phyloP scores from a whole-genome alignment of 148 eudicot species.

The Bassia scoparia region DNA sequence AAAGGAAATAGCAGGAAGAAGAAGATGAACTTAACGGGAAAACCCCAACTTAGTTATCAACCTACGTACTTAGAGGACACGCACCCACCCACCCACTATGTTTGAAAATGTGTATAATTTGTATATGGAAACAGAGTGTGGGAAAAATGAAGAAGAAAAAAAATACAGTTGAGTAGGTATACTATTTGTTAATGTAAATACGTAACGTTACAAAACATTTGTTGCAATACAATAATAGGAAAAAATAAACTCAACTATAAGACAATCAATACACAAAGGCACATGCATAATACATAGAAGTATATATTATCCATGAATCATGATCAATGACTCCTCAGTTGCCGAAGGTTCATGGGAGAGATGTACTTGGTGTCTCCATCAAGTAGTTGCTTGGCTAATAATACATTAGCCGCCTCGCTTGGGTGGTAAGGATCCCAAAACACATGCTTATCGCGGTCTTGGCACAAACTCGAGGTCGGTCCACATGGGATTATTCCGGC shows the following conservation, averaged over 20 bases:
- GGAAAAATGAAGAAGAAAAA: not conserved
- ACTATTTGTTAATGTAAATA: not conserved
- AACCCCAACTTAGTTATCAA: too few relatives aligned
- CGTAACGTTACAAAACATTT: slow-evolving; percentile 17
- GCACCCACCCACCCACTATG: too few relatives aligned
- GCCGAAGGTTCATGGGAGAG: slow-evolving; percentile 70
- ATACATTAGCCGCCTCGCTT: slow-evolving; percentile 78
- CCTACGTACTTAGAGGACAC: too few relatives aligned
- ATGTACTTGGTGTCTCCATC: slow-evolving; percentile 65
- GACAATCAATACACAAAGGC: not conserved
- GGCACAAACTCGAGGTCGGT: slow-evolving; percentile 73
- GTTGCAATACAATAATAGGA: not conserved
- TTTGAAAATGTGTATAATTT: too few relatives aligned
- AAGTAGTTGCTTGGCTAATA: slow-evolving; percentile 65
- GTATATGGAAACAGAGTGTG: not conserved
- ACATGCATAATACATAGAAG: not conserved
- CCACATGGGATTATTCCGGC: slow-evolving; percentile 95
- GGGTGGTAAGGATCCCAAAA: slow-evolving; percentile 99
- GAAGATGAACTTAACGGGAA: too few relatives aligned
- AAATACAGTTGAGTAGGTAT: not conserved
- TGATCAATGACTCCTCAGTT: slow-evolving; percentile 54
- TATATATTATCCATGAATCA: not conserved
- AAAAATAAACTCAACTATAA: not conserved
- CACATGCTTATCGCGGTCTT: slow-evolving; percentile 74
- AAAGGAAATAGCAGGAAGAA: too few relatives aligned